Evolutionary conservation across 345 rosid genomes (phyloP), one percentile per base, ranked within the genome.

Genomic region (Aquilaria malaccensis): DNA sequence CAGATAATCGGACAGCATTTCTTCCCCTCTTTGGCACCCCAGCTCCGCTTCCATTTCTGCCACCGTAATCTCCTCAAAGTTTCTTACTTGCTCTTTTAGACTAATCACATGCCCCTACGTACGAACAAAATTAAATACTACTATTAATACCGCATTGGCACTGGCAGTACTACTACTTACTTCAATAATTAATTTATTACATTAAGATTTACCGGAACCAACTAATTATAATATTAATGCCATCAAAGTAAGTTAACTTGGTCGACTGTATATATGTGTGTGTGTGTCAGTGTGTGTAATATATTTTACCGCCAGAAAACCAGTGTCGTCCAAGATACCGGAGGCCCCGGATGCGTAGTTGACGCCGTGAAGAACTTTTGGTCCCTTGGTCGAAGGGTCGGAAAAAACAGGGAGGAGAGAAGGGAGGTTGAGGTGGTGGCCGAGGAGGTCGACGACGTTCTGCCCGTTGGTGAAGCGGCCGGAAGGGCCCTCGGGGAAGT

Each of bases 391-490:
- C 10, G 75, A 67, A 41, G 86, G 85, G 57, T 81, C 72, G 1
- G 61, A 32, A 46, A 76, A 86, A 5, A 75, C 46, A 12, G 85
- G 91, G 60, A 80, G 64, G 10, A 50, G 55, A 10, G 47, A 46
- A 11, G 92, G 81, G 54, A 86, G 77, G 33, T 32, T 30, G 50
- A 86, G 83, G 48, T 41, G 51, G 7, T 77, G 66, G 0, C 70
- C 67, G 0, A 85, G 70, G 55, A 83, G 60, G 69, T 85, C 92
- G 12, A 83, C 74, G 33, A 85, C 74, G 56, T 77, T 85, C 67
- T 76, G 72, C 11, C 88, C 92, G 56, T 85, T 83, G 33, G 86
- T 83, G 58, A 77, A 85, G 49, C 92, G 64, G 1, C 92, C 88
- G 3, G 88, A 70, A 7, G 88, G 85, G 0, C 85, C 88, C 9